These are phyloP conservation scores for Peronospora belbahrii DNA, from an alignment of 352 stramenopile genomes.

Conservation along the genomic window DNA sequence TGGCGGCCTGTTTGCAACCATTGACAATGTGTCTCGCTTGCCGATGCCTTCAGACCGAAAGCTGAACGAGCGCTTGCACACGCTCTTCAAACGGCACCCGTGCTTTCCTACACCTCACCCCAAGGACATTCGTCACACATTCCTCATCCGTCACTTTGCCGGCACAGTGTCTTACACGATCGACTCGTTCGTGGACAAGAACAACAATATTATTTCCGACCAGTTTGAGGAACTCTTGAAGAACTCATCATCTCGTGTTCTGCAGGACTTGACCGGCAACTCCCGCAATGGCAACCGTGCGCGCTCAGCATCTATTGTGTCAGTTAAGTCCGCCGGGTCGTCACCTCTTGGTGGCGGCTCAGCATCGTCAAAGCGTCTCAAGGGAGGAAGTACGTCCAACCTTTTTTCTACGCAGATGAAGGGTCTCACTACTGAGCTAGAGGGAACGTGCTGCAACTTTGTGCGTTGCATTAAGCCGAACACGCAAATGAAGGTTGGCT, in stretches of 20 bases:
- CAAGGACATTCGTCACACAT: conserved; percentile 78
- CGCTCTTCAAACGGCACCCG: conserved; percentile 69
- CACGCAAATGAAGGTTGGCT: conserved; percentile 85
- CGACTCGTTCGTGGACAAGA: conserved; percentile 85
- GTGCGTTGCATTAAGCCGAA: conserved; percentile 95
- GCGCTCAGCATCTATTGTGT: conserved; percentile 39
- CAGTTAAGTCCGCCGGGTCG: conserved; percentile 33
- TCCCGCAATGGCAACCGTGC: conserved; percentile 29
- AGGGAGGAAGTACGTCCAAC: conserved; percentile 60
- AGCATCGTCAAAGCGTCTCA: conserved; percentile 47
- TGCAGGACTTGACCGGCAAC: conserved; percentile 59
- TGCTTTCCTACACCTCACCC: conserved; percentile 82
- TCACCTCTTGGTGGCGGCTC: conserved; percentile 31
- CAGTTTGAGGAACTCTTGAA: conserved; percentile 85
- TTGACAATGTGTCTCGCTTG: conserved; percentile 80
- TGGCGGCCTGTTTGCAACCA: conserved; percentile 76
- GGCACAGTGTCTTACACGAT: conserved; percentile 82
- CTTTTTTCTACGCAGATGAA: conserved; percentile 83
- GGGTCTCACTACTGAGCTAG: conserved; percentile 71
- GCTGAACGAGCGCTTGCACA: conserved; percentile 78
- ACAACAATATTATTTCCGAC: conserved; percentile 88
- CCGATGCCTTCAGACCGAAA: conserved; percentile 84
- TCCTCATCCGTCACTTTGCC: conserved; percentile 81
- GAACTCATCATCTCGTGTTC: conserved; percentile 57
- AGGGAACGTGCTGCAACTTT: conserved; percentile 88